These are phyloP conservation scores for Globisporangium apiculatum DNA, from an alignment of 352 stramenopile genomes.

Conservation along the genomic window DNA sequence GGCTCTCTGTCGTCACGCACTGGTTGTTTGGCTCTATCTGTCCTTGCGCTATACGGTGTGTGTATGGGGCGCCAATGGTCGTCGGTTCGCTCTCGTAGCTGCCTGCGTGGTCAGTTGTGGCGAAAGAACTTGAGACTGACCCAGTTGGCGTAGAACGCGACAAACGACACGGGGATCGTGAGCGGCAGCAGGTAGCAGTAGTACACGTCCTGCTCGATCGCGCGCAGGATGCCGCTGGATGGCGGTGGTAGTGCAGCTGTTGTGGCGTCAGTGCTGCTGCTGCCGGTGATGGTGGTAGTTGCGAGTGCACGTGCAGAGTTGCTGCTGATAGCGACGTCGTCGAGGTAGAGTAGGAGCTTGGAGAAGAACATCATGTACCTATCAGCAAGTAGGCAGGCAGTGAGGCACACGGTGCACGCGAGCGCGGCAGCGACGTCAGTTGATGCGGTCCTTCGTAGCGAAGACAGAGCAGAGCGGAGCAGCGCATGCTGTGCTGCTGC, in stretches of 20 bases:
- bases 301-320: neutral
- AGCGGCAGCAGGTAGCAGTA: conserved; percentile 76
- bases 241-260: neutral
- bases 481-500: neutral
- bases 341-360: conserved; percentile 37
- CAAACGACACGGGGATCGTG: conserved; percentile 68
- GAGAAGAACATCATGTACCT: conserved; percentile 77
- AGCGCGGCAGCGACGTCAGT: no score
- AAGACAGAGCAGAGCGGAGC: neutral
- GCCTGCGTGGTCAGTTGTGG: conserved; percentile 39
- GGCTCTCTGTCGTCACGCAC: no score
- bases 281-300: neutral
- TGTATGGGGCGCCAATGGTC: neutral
- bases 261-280: no score
- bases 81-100: no score
- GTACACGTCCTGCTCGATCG: conserved; percentile 61
- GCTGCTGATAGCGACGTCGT: neutral
- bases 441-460: no score
- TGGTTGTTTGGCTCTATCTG: neutral
- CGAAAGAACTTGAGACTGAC: conserved; percentile 85
- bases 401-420: neutral
- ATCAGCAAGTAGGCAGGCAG: neutral
- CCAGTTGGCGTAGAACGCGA: conserved; percentile 78
- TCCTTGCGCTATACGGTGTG: neutral
- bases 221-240: conserved; percentile 21